A percentile compares a stretch with the other conserved stretches of the same genome.
These are phyloP conservation scores for Santalum album DNA, from an alignment of 164 flowering plant genomes.

Conservation along the genomic window DNA sequence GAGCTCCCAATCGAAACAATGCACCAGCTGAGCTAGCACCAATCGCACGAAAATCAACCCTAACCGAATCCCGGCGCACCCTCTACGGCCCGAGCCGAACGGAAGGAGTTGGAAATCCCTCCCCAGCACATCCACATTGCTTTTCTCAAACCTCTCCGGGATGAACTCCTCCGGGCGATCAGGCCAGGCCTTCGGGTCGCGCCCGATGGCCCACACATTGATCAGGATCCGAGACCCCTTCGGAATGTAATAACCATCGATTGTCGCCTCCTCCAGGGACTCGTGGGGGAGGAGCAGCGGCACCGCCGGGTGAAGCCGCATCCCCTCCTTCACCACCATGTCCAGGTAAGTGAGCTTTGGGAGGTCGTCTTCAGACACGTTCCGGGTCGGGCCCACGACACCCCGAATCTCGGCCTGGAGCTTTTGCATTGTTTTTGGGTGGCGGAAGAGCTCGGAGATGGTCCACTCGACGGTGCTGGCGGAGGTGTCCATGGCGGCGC, in stretches of 20 bases:
- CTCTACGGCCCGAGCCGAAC: background rate
- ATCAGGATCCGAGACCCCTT: background rate
- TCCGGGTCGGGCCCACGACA: background rate
- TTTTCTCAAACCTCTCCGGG: background rate
- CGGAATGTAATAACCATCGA: background rate
- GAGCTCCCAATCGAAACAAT: background rate
- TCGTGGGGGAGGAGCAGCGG: background rate
- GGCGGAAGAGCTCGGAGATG: background rate
- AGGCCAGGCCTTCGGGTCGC: background rate
- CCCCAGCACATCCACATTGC: background rate
- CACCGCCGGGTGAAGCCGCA: background rate
- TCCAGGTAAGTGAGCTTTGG: background rate
- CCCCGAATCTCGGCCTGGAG: background rate
- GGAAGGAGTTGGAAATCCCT: background rate
- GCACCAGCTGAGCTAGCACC: background rate
- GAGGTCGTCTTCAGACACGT: background rate
- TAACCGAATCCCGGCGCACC: background rate
- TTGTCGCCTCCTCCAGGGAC: background rate
- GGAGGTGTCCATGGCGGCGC: background rate
- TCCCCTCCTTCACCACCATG: background rate
- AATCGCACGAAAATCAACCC: background rate
- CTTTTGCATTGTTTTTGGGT: background rate
- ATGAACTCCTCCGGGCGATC: background rate
- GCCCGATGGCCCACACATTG: background rate
- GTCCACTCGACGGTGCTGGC: background rate